Conservation (phyloP, 139 green algal species). For the Pleodorina starrii region DNA sequence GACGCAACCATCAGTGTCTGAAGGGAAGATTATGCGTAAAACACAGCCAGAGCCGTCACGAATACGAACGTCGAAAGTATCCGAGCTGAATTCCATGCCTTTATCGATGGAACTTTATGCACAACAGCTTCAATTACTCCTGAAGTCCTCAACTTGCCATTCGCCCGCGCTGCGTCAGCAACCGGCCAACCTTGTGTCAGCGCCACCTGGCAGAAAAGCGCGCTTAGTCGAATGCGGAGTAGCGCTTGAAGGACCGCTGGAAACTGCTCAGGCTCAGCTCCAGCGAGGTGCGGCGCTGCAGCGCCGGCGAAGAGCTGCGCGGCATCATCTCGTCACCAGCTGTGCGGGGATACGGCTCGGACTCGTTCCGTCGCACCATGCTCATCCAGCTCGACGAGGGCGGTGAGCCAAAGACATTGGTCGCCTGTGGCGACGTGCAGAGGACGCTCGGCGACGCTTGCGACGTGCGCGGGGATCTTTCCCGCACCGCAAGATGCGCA, state of each 20-base stretch:
- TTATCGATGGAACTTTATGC: neutral
- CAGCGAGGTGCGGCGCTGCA: conserved; percentile 5
- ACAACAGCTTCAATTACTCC: neutral
- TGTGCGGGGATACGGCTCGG: neutral
- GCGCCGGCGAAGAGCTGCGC: neutral
- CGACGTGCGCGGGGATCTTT: neutral
- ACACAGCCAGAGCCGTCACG: no score
- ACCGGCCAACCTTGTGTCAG: neutral
- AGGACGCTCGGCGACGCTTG: neutral
- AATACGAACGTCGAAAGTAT: neutral
- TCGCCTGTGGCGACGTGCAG: neutral
- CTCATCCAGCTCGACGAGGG: neutral
- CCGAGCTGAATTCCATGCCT: neutral
- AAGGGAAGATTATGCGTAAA: no score
- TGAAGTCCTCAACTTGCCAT: neutral
- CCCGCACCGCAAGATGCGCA: conserved; percentile 9
- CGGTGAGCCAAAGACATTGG: neutral
- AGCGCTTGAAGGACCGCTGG: conserved; percentile 9
- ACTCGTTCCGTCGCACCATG: neutral
- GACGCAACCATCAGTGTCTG: no score
- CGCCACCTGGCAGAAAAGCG: neutral
- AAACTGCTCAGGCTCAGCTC: neutral
- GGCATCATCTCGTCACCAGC: neutral
- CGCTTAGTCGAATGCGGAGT: neutral
- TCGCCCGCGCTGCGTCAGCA: conserved; percentile 1